A percentile compares a stretch with the other conserved stretches of the same genome.
These are phyloP conservation scores for Scedosporium minutisporum DNA, from an alignment of 2,329 filamentous ascomycete species.

Conservation along the genomic window DNA sequence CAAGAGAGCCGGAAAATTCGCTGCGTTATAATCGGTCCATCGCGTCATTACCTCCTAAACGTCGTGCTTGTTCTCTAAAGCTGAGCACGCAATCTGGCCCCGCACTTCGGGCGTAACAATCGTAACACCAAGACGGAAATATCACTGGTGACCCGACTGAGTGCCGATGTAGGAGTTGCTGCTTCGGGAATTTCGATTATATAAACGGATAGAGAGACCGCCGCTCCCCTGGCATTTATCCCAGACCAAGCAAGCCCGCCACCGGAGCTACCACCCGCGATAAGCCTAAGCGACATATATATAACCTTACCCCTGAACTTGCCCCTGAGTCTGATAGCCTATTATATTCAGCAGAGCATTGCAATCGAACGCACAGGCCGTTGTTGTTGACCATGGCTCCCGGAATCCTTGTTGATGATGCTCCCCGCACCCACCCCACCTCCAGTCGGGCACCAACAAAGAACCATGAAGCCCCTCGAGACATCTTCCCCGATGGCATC, in stretches of 20 bases:
- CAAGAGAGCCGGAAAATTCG: neutral
- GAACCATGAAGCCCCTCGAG: conserved; percentile 23
- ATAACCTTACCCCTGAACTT: neutral
- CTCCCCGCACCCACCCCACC: neutral
- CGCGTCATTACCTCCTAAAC: neutral
- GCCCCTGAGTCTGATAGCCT: neutral
- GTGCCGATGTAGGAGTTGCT: neutral
- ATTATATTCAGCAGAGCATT: neutral
- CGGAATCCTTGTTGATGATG: conserved; percentile 12
- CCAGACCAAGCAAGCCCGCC: neutral
- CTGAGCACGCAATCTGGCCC: neutral
- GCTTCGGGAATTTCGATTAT: neutral
- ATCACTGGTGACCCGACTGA: neutral
- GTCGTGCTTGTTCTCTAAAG: neutral
- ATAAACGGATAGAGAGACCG: neutral
- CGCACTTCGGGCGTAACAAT: neutral
- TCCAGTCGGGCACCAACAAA: conserved; percentile 9
- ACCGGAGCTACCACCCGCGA: neutral
- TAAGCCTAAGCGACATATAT: neutral
- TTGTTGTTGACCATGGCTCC: conserved; percentile 11
- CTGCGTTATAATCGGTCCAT: neutral
- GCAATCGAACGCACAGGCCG: neutral
- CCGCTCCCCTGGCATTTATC: neutral
- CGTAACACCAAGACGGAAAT: neutral
- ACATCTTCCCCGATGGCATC: conserved; percentile 37